phyloP scores from a whole-genome alignment of 2,329 filamentous ascomycete species.

The Nemania sp. region DNA sequence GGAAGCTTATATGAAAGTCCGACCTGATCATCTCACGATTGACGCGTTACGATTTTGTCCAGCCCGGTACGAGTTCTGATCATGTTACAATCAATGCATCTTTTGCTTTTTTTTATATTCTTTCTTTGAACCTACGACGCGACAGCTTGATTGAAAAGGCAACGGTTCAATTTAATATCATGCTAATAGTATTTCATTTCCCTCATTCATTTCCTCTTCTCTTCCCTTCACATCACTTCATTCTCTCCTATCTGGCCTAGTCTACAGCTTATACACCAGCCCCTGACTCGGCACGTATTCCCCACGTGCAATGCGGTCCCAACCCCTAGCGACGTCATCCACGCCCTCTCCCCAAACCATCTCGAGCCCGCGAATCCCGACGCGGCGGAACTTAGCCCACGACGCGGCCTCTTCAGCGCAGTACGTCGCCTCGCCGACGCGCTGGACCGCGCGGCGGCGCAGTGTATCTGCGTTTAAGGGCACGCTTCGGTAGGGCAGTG shows the following conservation, averaged over 20 bases:
- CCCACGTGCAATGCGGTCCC: slow-evolving; percentile 33
- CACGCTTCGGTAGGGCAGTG: slow-evolving; percentile 8
- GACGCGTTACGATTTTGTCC: too few species aligned
- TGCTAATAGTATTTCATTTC: too few species aligned
- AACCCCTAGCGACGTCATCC: slow-evolving; percentile 33
- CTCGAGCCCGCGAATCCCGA: slow-evolving; percentile 30
- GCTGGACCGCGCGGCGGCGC: slow-evolving; percentile 29
- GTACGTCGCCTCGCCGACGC: slow-evolving; percentile 32
- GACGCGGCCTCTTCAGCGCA: slow-evolving; percentile 25
- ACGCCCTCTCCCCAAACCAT: slow-evolving; percentile 37
- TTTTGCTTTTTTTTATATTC: too few species aligned
- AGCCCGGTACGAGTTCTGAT: too few species aligned
- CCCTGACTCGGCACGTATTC: slow-evolving; percentile 34
- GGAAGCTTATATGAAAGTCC: too few species aligned
- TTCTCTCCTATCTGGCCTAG: neutral
- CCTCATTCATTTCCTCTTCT: neutral
- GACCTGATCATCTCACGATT: too few species aligned
- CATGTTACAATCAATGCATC: too few species aligned
- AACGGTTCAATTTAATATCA: too few species aligned
- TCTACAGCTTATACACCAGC: slow-evolving; percentile 36
- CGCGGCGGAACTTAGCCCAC: slow-evolving; percentile 27
- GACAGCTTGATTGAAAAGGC: too few species aligned
- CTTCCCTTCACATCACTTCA: neutral
- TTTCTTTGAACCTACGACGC: too few species aligned
- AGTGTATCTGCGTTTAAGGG: slow-evolving; percentile 31